Percentiles rank a stretch among this genome's conserved stretches.
phyloP scores from a whole-genome alignment of 2,329 filamentous ascomycete species.

The Metarhizium humberi region DNA sequence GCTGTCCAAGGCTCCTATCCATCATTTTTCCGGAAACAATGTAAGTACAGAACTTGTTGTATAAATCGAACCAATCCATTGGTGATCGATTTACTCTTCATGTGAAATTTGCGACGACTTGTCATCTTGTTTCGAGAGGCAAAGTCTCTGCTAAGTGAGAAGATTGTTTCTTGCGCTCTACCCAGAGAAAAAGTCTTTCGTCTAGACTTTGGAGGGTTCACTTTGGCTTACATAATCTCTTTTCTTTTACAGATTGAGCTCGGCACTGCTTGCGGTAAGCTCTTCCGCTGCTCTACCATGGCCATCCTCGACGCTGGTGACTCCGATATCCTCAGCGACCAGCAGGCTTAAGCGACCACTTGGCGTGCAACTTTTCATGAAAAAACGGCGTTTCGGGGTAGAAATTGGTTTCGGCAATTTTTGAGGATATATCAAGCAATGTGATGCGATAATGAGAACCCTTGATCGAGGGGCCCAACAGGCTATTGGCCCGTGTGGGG shows the following conservation, averaged over 20 bases:
- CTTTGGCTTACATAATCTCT: constrained; percentile 44
- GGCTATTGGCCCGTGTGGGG: constrained; percentile 2
- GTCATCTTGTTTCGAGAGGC: constrained; percentile 8
- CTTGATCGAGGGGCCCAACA: constrained; percentile 10
- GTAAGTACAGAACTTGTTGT: constrained; percentile 51
- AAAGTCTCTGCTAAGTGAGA: constrained; percentile 11
- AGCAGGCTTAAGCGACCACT: constrained; percentile 44
- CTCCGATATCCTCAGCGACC: constrained; percentile 89
- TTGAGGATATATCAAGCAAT: constrained; percentile 26
- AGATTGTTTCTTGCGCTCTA: constrained; percentile 32
- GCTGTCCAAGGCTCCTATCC: constrained; percentile 87
- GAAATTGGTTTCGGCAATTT: constrained; percentile 23
- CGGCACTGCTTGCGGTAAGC: constrained; percentile 96
- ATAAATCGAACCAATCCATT: background rate
- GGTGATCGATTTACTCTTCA: background rate
- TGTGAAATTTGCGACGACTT: background rate
- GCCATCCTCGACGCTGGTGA: constrained; percentile 94
- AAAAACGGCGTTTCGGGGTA: constrained; percentile 34
- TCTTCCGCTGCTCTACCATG: constrained; percentile 98
- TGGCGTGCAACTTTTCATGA: constrained; percentile 13
- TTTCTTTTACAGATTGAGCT: constrained; percentile 72
- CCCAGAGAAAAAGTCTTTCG: constrained; percentile 84
- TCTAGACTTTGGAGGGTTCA: constrained; percentile 80
- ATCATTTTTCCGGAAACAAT: constrained; percentile 98
- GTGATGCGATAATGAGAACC: constrained; percentile 17